Base-by-base conservation (phyloP, 768 basidiomycete genomes). In the Russula abietina region DNA sequence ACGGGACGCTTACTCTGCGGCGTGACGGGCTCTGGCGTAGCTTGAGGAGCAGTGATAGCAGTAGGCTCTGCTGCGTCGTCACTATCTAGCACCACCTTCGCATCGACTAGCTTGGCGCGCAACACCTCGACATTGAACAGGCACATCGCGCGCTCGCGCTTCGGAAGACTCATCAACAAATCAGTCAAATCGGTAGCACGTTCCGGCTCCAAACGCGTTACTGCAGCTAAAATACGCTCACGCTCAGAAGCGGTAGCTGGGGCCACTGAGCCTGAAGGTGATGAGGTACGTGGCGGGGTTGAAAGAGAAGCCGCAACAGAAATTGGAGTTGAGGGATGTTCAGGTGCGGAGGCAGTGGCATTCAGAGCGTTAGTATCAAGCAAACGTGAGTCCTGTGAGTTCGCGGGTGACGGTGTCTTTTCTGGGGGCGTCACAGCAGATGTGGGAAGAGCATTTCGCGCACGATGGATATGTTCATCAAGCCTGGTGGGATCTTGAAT, bases 101-200 rank as follows among this genome's bases (percentile, higher is more conserved):
- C 93, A 67, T 93, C 92, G 1, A 81, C 81, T 22, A 95, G 76
- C 76, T 95, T 95, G 24, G 76, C 79, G 55, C 85, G 80, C 28
- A 95, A 78, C 32, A 91, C 81, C 68, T 94, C 91, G 14, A 79
- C 78, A 66, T 93, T 95, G 79, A 96, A 96, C 45, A 95, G 77
- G 74, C 93, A 94, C 84, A 95, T 81, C 0, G 91, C 92, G 16
- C 93, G 83, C 67, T 96, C 93, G 63, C 89, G 84, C 74, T 93
- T 95, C 1, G 89, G 86, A 19, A 96, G 79, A 68, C 85, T 87
- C 87, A 93, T 89, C 39, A 95, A 75, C 55, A 96, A 77, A 26
- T 88, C 89, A 0, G 87, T 85, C 50, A 95, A 79, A 65, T 90
- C 87, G 2, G 69, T 70, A 50, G 85, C 83, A 55, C 83, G 80